Base-by-base conservation (phyloP, 257 asterid genomes). In the Gynochthodes officinalis region DNA sequence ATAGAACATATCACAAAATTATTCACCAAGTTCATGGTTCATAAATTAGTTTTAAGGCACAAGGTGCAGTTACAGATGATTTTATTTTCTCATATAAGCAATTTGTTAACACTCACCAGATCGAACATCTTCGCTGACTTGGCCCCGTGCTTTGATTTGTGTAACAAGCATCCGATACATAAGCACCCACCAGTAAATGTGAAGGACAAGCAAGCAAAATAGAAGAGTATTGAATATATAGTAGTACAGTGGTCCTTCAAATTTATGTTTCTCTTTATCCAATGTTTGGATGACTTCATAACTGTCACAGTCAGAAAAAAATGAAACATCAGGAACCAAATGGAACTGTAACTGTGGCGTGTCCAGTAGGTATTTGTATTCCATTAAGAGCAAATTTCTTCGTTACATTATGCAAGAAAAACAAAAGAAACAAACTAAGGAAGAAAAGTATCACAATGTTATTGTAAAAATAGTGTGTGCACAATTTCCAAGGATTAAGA, bases 141-240 rank as follows among this genome's bases (percentile, higher is more conserved):
- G 83, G n/a, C 98, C 98, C 58, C 97, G 86, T 23, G 92, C 91
- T 77, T 82, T 82, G 81, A 94, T 85, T 84, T 94, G 98, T 70
- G 70, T 76, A 69, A 89, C 90, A 18, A 94, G 91, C 98, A 94
- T 94, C 65, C 97, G 89, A 69, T 70, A 89, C 78, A 94, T 94
- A 75, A 94, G 80, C 33, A 86, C 88, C 89, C 92, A 88, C 98
- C 98, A 94, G 77, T 94, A 94, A 79, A 91, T 75, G 68, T 94
- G 93, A 57, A 94, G 93, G 76, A 94, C 96, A 54, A 94, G 93
- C 82, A 94, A 80, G 60, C 88, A 84, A 89, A 83, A 91, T 37
- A 94, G 95, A 76, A 94, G 96, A 48, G 90, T 62, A 76, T 94
- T 94, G 87, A 94, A 94, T 57, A 89, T 12, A 76, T 94, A 94